Base-by-base conservation (phyloP, 805 yeast genomes). In the Helenozyma baotianmanensis region DNA sequence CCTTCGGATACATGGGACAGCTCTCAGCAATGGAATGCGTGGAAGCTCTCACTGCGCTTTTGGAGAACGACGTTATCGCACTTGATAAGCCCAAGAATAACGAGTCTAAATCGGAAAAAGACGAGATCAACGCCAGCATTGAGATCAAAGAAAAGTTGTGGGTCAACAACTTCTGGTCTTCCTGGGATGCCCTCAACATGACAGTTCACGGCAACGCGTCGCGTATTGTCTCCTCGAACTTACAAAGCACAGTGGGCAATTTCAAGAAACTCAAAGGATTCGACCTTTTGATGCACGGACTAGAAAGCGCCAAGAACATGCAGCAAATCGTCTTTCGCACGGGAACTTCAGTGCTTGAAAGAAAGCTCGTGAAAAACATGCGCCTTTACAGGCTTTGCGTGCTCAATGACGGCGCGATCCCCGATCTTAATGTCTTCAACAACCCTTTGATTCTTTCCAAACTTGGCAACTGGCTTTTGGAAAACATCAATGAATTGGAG, bases 1-100 rank as follows among this genome's bases (percentile, higher is more conserved):
- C 84, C 5, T 88, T 75, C 59, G 99, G 98, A 0, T 90, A 74
- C 51, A 78, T 83, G 39, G 96, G 97, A 2, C 76, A 83, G 10
- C 67, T 90, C 11, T 78, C 94, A 23, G 97, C 97, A 0, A 84
- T 87, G 58, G 99, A 92, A 55, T 87, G 82, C 51, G 96, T 85
- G 3, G 97, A 92, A 51, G 76, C 96, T 0, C 62, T 92, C 7
- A 75, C 88, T 3, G 96, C 97, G 2, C 56, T 90, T 33, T 61
- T 92, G 15, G 97, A 92, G 28, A 42, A 40, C 10, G 45, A 43
- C 23, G 40, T 48, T 30, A 39, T 50, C n/a, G 42, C 45, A 10
- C 39, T 53, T 4, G 50, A 56, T 27, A 53, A 45, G 6, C 40
- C 13, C 31, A 39, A 23, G 37, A 45, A 25, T 21, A 34, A 25